Evolutionary conservation across 1,284 basidiomycete genomes (phyloP).

Genomic region (Apiotrichum veenhuisii): DNA sequence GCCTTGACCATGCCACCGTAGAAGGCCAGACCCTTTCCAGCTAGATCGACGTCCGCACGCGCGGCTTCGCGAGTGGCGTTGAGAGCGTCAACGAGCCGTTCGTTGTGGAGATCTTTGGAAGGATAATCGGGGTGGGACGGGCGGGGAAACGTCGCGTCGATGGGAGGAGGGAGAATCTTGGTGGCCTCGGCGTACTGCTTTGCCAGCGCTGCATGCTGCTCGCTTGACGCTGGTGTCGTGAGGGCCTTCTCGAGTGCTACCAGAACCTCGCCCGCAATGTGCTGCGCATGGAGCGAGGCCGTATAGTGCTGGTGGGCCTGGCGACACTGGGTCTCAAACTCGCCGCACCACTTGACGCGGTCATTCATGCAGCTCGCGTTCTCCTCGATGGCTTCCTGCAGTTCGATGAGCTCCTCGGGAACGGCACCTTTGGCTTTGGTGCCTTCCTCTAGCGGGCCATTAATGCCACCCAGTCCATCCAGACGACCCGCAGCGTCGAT

Average conservation of each 20-base stretch:
- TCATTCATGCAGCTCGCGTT: conserved; percentile 22
- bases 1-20: conserved; percentile 23
- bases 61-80: conserved; percentile 11
- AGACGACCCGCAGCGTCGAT: conserved; percentile 41
- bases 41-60: conserved; percentile 9
- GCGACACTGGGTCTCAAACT: conserved; percentile 32
- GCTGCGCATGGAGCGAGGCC: conserved; percentile 15
- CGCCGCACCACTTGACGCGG: conserved; percentile 27
- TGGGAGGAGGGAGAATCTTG: conserved; percentile 16
- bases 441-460: conserved; percentile 23
- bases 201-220: conserved; percentile 18
- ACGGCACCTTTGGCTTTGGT: conserved; percentile 25
- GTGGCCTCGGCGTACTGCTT: conserved; percentile 10
- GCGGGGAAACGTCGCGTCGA: conserved; percentile 24
- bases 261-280: conserved; percentile 15
- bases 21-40: conserved; percentile 24
- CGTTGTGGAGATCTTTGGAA: conserved; percentile 25
- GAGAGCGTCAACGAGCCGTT: conserved; percentile 13
- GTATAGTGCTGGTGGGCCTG: conserved; percentile 28
- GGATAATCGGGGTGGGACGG: conserved; percentile 33
- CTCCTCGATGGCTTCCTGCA: conserved; percentile 42
- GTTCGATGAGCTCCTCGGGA: conserved; percentile 39
- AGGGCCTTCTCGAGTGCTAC: conserved; percentile 18
- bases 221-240: conserved; percentile 22
- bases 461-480: conserved; percentile 29